Conservation (phyloP, 2,329 filamentous ascomycete genomes). For the Achaetomium macrosporum region DNA sequence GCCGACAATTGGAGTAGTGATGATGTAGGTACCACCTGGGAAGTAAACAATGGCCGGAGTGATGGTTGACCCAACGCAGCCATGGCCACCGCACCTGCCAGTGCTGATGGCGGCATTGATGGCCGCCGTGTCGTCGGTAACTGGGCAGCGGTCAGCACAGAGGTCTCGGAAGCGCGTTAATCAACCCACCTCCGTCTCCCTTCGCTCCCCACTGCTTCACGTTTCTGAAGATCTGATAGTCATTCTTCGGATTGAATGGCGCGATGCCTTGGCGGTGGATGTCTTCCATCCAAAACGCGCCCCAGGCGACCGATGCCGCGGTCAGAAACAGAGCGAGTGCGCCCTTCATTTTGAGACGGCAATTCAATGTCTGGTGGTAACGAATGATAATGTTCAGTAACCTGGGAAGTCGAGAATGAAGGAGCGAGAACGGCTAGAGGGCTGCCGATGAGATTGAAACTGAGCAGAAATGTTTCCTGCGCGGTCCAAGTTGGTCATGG, state of each 20-base stretch:
- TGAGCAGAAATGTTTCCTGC: too few species aligned
- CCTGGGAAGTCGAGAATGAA: background rate
- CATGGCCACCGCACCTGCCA: constrained; percentile 39
- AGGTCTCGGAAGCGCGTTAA: too few species aligned
- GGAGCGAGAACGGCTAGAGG: too few species aligned
- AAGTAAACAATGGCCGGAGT: constrained; percentile 29
- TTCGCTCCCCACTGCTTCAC: constrained; percentile 41
- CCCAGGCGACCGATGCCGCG: constrained; percentile 18
- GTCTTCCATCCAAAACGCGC: constrained; percentile 38
- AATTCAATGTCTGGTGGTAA: background rate
- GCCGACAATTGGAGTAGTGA: constrained; percentile 63
- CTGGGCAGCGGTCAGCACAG: constrained; percentile 17
- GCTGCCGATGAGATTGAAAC: too few species aligned
- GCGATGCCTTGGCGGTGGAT: constrained; percentile 43
- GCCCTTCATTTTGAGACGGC: constrained; percentile 9
- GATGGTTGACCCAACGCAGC: constrained; percentile 30
- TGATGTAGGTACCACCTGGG: constrained; percentile 52
- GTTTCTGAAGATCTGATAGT: constrained; percentile 43
- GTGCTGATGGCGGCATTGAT: constrained; percentile 44
- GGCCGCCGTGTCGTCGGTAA: constrained; percentile 51
- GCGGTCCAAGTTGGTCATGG: too few species aligned
- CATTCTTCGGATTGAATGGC: constrained; percentile 38
- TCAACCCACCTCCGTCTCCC: constrained; percentile 31
- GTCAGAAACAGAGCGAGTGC: constrained; percentile 9
- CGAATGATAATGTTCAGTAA: background rate